Conservation (phyloP, 352 stramenopile species). For the Pythium monospermum region DNA sequence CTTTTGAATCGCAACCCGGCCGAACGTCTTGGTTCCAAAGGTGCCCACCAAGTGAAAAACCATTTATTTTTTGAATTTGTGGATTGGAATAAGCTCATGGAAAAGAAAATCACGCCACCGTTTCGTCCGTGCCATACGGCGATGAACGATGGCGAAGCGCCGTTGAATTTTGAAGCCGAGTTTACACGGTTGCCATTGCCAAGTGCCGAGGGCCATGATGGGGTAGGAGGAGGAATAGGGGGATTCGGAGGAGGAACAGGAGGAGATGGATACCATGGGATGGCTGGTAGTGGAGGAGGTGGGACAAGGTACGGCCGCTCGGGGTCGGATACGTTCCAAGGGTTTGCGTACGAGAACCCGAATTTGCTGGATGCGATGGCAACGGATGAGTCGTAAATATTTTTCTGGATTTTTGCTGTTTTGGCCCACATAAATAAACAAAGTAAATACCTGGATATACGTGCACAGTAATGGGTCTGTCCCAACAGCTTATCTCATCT, state of each 20-base stretch:
- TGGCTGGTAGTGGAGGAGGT: neutral
- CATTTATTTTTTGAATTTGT: conserved; percentile 79
- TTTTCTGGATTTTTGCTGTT: too few species aligned
- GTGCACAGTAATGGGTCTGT: too few species aligned
- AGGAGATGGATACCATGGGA: too few species aligned
- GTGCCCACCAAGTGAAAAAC: conserved; percentile 60
- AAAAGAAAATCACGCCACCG: conserved; percentile 57
- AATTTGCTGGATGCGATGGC: conserved; percentile 51
- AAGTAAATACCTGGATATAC: too few species aligned
- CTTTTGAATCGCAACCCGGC: conserved; percentile 75
- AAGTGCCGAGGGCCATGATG: conserved; percentile 40
- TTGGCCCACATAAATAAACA: too few species aligned
- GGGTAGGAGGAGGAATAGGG: too few species aligned
- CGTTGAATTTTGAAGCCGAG: conserved; percentile 82
- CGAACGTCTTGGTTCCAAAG: conserved; percentile 61
- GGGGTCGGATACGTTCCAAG: conserved; percentile 75
- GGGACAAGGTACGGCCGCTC: conserved; percentile 28
- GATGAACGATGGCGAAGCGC: conserved; percentile 66
- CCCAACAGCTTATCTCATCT: too few species aligned
- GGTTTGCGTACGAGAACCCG: conserved; percentile 77
- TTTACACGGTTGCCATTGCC: conserved; percentile 83
- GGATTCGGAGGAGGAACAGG: too few species aligned
- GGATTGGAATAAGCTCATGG: conserved; percentile 57
- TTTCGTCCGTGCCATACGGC: conserved; percentile 74
- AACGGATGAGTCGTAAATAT: conserved; percentile 4